phyloP scores from a whole-genome alignment of 139 green algal genomes.

The Penium margaritaceum region DNA sequence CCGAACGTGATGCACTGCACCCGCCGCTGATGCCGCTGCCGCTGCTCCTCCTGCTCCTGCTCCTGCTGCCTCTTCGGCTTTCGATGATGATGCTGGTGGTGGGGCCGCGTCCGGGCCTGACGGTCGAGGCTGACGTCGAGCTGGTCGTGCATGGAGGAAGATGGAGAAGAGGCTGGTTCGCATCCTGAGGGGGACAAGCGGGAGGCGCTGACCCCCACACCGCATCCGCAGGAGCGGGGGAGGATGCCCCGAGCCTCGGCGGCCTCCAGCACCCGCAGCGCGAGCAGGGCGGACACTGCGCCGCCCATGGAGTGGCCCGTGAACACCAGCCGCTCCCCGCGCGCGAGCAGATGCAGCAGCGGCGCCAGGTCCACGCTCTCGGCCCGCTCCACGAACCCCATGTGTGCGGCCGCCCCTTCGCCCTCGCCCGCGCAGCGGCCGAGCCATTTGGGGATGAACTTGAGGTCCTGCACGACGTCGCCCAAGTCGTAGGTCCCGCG shows the following conservation, averaged over 20 bases:
- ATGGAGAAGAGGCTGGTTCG: no score
- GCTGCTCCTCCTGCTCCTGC: no score
- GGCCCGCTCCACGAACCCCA: conserved; percentile 22
- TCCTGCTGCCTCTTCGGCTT: no score
- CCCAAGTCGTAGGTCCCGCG: conserved; percentile 4
- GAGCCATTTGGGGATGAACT: conserved; percentile 18
- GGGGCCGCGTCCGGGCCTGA: no score
- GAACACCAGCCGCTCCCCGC: conserved; percentile 22
- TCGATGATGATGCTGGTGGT: no score
- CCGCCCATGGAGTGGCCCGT: conserved; percentile 33
- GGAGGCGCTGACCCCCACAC: no score
- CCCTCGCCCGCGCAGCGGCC: neutral
- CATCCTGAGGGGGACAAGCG: no score
- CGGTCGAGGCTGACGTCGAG: no score
- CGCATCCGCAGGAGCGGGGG: no score
- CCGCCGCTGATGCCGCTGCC: neutral
- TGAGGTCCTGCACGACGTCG: conserved; percentile 17
- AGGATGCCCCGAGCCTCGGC: neutral
- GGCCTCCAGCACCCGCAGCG: conserved; percentile 22
- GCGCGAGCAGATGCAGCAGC: neutral
- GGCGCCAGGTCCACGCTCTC: neutral
- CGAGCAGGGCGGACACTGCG: conserved; percentile 14
- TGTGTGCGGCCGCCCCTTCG: conserved; percentile 19
- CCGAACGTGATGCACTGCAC: conserved; percentile 33
- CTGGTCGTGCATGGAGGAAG: no score